Conservation (phyloP, 202 grass and related monocot species). For the Setaria italica region DNA sequence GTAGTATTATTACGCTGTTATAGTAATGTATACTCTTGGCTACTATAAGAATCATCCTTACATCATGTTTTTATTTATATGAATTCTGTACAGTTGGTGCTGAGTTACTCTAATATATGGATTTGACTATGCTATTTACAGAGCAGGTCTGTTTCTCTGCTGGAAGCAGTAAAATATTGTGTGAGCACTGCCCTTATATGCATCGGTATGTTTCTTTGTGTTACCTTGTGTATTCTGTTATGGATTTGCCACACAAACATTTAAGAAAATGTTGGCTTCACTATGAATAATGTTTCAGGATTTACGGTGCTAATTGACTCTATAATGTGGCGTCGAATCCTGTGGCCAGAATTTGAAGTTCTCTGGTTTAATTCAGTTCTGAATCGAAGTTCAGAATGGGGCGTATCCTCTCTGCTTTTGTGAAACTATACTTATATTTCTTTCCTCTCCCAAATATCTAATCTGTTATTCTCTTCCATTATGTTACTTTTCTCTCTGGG, state of each 20-base stretch:
- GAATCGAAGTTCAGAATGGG: conserved; percentile 97
- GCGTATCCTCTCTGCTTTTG: conserved; percentile 81
- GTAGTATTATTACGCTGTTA: neutral
- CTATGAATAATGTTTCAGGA: conserved; percentile 53
- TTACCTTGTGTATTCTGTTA: conserved; percentile 22
- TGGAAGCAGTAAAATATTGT: conserved; percentile 80
- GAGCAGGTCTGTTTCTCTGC: conserved; percentile 76
- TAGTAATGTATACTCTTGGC: conserved; percentile 6
- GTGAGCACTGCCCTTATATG: conserved; percentile 60
- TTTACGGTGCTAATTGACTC: conserved; percentile 74
- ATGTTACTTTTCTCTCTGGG: neutral
- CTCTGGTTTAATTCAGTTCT: conserved; percentile 97
- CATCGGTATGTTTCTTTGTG: conserved; percentile 64
- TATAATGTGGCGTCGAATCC: conserved; percentile 84
- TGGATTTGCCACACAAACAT: conserved; percentile 11
- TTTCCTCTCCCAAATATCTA: conserved; percentile 24
- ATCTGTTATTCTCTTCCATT: conserved; percentile 30
- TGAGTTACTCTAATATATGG: conserved; percentile 37
- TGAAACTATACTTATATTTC: conserved; percentile 24
- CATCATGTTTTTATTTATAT: conserved; percentile 20
- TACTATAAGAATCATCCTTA: conserved; percentile 3
- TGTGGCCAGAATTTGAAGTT: conserved; percentile 99
- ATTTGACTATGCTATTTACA: conserved; percentile 55
- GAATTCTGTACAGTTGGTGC: conserved; percentile 26
- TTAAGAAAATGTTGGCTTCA: conserved; percentile 25